Conservation (phyloP, 805 yeast genomes). For the Metschnikowia baotianmanensis region DNA sequence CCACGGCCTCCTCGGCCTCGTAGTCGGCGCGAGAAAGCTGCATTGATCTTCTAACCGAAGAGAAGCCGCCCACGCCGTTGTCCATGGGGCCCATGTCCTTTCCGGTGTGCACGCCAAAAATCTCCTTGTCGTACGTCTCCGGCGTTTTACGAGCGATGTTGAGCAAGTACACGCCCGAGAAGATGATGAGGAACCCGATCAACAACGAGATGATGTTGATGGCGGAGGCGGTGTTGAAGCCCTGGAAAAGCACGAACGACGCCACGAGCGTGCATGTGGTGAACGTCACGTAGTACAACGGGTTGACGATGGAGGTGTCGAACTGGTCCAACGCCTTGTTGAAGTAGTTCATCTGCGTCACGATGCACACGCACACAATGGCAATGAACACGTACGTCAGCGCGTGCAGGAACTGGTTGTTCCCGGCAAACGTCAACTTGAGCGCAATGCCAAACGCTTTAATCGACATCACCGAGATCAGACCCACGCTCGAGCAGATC, state of each 20-base stretch:
- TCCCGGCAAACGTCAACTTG: conserved; percentile 79
- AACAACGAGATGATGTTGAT: conserved; percentile 78
- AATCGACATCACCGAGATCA: conserved; percentile 86
- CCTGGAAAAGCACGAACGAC: conserved; percentile 79
- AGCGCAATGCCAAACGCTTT: conserved; percentile 92
- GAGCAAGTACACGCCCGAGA: conserved; percentile 80
- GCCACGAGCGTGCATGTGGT: conserved; percentile 86
- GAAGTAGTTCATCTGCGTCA: conserved; percentile 91
- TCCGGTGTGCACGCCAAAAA: conserved; percentile 57
- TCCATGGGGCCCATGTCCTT: conserved; percentile 67
- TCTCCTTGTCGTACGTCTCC: conserved; percentile 49
- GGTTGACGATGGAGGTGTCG: conserved; percentile 89
- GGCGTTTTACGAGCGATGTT: conserved; percentile 71
- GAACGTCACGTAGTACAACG: conserved; percentile 85
- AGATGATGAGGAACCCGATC: conserved; percentile 83
- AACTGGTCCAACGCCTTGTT: conserved; percentile 92
- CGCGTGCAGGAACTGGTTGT: conserved; percentile 81
- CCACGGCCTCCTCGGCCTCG: conserved; percentile 47
- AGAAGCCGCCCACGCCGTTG: conserved; percentile 71
- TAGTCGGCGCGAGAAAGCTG: conserved; percentile 51
- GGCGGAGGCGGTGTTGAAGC: conserved; percentile 80
- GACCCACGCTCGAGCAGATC: conserved; percentile 87
- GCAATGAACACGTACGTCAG: conserved; percentile 79
- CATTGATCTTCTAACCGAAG: conserved; percentile 73
- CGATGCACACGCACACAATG: conserved; percentile 76